phyloP scores from a whole-genome alignment of 2,329 filamentous ascomycete species.

The Aspergillus luchuensis region DNA sequence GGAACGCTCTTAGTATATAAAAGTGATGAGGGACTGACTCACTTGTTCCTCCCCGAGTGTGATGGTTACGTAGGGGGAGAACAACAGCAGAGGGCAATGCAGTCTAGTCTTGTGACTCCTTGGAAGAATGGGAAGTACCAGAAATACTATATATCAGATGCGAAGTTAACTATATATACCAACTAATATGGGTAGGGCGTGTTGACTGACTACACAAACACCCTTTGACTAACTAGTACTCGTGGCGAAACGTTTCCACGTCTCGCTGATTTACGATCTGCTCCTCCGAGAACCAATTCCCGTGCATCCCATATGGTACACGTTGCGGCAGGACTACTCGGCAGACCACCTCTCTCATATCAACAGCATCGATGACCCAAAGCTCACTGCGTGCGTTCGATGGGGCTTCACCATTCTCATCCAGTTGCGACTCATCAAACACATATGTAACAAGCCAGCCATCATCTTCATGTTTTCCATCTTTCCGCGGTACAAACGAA shows the following conservation, averaged over 20 bases:
- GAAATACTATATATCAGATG: too few species aligned
- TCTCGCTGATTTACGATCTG: slow-evolving; percentile 53
- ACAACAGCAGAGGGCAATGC: too few species aligned
- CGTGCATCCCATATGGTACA: slow-evolving; percentile 70
- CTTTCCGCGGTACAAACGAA: slow-evolving; percentile 59
- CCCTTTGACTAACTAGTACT: neutral
- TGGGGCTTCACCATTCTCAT: slow-evolving; percentile 50
- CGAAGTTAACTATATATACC: too few species aligned
- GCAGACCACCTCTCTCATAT: slow-evolving; percentile 60
- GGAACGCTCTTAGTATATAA: too few species aligned
- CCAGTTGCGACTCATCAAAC: slow-evolving; percentile 68
- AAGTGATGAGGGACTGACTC: too few species aligned
- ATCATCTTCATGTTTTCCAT: slow-evolving; percentile 59
- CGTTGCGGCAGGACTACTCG: slow-evolving; percentile 63
- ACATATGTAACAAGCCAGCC: slow-evolving; percentile 70
- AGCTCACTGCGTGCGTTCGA: slow-evolving; percentile 59
- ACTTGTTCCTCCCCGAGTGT: too few species aligned
- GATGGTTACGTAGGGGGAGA: too few species aligned
- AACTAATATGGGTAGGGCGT: too few species aligned
- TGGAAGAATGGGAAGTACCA: too few species aligned
- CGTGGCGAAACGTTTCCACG: neutral
- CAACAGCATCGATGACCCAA: slow-evolving; percentile 67
- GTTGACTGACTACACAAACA: neutral
- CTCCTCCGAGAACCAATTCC: slow-evolving; percentile 60
- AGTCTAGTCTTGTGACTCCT: too few species aligned